Evolutionary conservation across 2,329 filamentous ascomycete species (phyloP).

Genomic region (Trichophyton rubrum): DNA sequence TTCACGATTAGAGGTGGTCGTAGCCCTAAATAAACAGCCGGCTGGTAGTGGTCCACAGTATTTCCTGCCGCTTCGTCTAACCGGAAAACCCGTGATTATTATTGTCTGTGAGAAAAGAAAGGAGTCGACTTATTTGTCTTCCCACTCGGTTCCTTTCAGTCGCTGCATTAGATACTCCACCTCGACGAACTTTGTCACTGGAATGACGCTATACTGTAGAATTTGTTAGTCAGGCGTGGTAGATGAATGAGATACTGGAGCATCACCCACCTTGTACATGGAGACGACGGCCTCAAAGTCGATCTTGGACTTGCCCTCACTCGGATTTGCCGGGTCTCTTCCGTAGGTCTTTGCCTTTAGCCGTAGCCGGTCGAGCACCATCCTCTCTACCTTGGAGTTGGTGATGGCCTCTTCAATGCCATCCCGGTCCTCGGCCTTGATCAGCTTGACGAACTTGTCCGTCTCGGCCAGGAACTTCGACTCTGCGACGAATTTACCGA

Average conservation of each 20-base stretch:
- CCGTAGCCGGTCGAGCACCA: conserved; percentile 73
- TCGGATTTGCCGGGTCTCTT: conserved; percentile 60
- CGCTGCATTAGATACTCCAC: conserved; percentile 97
- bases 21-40: neutral
- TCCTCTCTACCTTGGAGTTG: conserved; percentile 74
- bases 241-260: neutral
- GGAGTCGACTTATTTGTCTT: conserved; percentile 31
- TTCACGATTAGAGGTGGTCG: neutral
- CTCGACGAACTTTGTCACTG: conserved; percentile 94
- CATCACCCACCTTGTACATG: conserved; percentile 56
- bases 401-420: conserved; percentile 87
- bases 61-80: neutral
- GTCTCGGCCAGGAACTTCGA: conserved; percentile 79
- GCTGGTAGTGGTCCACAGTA: neutral
- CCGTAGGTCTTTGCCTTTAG: conserved; percentile 91
- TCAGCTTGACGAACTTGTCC: conserved; percentile 68
- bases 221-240: conserved; percentile 8
- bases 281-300: conserved; percentile 79
- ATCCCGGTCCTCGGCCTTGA: conserved; percentile 63
- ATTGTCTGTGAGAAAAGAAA: neutral
- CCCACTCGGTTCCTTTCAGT: conserved; percentile 45
- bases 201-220: conserved; percentile 63
- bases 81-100: neutral
- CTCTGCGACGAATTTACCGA: conserved; percentile 97
- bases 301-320: conserved; percentile 53